phyloP scores from a whole-genome alignment of 2,329 filamentous ascomycete genomes.

The Xylogone sp. region DNA sequence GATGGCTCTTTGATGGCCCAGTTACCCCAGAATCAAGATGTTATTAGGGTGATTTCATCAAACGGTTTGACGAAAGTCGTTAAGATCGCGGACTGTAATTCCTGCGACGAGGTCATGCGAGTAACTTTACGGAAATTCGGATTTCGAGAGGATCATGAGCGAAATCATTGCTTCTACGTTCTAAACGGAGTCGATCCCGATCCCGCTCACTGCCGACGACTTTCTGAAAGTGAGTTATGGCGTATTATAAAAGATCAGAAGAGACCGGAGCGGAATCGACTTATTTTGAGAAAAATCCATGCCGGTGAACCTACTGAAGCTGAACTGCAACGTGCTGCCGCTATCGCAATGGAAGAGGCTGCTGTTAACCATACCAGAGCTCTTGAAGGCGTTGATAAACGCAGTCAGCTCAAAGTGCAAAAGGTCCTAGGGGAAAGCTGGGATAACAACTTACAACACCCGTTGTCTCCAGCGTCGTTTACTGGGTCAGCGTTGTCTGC shows the following conservation, averaged over 20 bases:
- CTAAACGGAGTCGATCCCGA: constrained; percentile 82
- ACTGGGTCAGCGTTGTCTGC: constrained; percentile 29
- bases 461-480: constrained; percentile 76
- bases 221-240: constrained; percentile 85
- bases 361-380: constrained; percentile 66
- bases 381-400: constrained; percentile 56
- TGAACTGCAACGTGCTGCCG: constrained; percentile 82
- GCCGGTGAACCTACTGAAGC: constrained; percentile 83
- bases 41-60: constrained; percentile 91
- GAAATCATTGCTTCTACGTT: constrained; percentile 97
- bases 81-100: constrained; percentile 87
- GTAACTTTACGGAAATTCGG: constrained; percentile 85
- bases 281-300: constrained; percentile 91
- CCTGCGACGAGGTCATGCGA: constrained; percentile 87
- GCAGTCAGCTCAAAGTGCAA: constrained; percentile 83
- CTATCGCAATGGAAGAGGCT: constrained; percentile 84
- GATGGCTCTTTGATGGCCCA: constrained; percentile 84
- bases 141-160: constrained; percentile 83
- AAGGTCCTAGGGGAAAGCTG: constrained; percentile 86
- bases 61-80: constrained; percentile 90
- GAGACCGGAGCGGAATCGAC: constrained; percentile 79
- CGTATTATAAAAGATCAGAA: constrained; percentile 84
- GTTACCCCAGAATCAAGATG: constrained; percentile 78
- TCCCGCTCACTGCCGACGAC: constrained; percentile 72
- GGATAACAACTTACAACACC: constrained; percentile 75